Base-by-base conservation (phyloP, 257 asterid genomes). In the Mentha longifolia region DNA sequence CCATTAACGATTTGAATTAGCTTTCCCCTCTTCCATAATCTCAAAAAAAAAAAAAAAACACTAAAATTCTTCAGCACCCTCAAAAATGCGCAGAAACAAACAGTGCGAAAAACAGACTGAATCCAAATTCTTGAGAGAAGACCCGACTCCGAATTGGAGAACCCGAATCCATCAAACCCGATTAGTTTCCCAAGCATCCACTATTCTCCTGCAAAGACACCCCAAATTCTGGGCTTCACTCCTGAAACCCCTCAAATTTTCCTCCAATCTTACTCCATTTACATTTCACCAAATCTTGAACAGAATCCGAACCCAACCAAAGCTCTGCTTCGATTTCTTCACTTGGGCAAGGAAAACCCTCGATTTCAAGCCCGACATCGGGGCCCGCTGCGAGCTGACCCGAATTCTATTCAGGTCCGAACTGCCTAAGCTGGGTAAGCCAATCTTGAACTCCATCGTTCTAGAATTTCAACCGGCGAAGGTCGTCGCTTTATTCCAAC, bases 121-220 rank as follows among this genome's bases (percentile, higher is more conserved):
- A 20, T 62, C 72, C 78, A 77, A 68, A 82, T 69, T 76, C 79
- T 68, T 74, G 68, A 46, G 78, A 50, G 33, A 50, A 79, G 62
- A 56, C 66, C 61, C 78, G 37, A 49, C 39, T 7, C 76, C 73
- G 35, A 66, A 70, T 25, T 92, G 98, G 97, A 88, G 96, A 83
- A 74, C 45, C 59, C 84, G 71, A 69, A 71, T 77, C 72, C 81
- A 77, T 37, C 88, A 83, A 67, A 77, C 72, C 71, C 97, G 78
- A 64, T 28, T 87, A 52, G 70, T 87, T 65, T 84, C 86, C 50
- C 96, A 87, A 67, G 85, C 88, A 49, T 87, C 93, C 64, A 20
- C 84, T 7, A 67, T 90, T 65, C 76, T 92, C 83, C 70, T 86
- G 60, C 98, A 92, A 76, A 80, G 96, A 51, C 92, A 83, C 73